Base-by-base conservation (phyloP, 306 rosid species). In the Geum urbanum region DNA sequence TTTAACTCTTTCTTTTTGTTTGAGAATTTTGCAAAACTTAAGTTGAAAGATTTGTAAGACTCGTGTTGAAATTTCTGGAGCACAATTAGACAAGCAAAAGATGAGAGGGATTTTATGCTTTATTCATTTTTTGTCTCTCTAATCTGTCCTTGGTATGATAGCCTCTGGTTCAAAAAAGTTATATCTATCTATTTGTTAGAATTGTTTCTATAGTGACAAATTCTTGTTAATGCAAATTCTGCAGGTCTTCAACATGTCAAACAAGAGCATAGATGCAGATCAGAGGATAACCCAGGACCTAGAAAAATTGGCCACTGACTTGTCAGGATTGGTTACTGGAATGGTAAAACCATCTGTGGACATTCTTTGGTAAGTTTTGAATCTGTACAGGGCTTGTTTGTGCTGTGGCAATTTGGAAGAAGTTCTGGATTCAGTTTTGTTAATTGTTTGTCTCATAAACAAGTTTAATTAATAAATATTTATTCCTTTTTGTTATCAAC, bases 271-370 rank as follows among this genome's bases (percentile, higher is more conserved):
- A 55, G 99, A 94, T 8, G 99, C 99, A 40, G 99, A 94, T 84
- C 99, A 94, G 86, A 91, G 99, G 77, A 59, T 94, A 72, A 94
- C 99, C 67, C 91, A 88, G 74, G 97, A 94, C 77, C 86, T 91
- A 80, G 99, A 90, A 79, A 94, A 94, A 89, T 82, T 94, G 79
- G 82, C 97, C 9, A 3, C 84, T 37, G 99, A 94, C 74, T 84
- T 94, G 76, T 91, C 99, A 56, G 97, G 99, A 70, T 81, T 94
- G 58, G 97, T 94, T 45, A 94, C 99, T 51, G 99, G 99, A 84
- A 66, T 94, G 89, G 96, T 94, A 74, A 94, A 94, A 79, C 99
- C 99, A 43, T 58, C 96, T 46, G 99, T 94, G 76, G 99, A 94
- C 79, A 94, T 94, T 77, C 80, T 94, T 48, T 94, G 99, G 99